Evolutionary conservation across 2,329 filamentous ascomycete species (phyloP).

Genomic region (Colletotrichum salicis): DNA sequence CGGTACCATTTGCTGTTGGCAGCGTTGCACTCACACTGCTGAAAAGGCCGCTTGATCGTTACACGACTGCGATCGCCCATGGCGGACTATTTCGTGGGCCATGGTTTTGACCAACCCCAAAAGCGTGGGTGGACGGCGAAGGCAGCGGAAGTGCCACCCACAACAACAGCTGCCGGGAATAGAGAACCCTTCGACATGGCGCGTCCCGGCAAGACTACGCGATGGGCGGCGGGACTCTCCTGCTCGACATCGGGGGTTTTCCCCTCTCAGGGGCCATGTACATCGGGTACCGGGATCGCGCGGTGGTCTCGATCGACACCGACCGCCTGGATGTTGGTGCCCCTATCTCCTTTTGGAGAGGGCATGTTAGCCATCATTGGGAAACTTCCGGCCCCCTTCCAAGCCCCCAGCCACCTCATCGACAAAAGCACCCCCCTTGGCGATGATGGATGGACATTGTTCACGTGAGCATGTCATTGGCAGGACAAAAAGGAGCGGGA

Average conservation of each 20-base stretch:
- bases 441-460: neutral
- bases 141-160: conserved; percentile 1
- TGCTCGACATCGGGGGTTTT: neutral
- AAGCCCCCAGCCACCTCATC: conserved; percentile 13
- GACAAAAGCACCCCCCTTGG: conserved; percentile 3
- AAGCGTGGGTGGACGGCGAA: neutral
- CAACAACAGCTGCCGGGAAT: neutral
- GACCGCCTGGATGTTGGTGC: conserved; percentile 28
- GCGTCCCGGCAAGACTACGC: neutral
- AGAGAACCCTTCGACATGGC: neutral
- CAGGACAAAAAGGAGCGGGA: neutral
- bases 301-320: conserved; percentile 33
- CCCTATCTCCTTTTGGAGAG: conserved; percentile 21
- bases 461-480: conserved; percentile 23
- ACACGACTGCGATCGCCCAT: conserved; percentile 19
- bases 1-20: conserved; percentile 12
- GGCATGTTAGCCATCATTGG: conserved; percentile 9
- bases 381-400: neutral
- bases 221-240: neutral
- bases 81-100: neutral
- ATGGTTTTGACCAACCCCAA: conserved; percentile 1
- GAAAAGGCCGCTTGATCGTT: conserved; percentile 1
- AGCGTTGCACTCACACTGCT: neutral
- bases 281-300: conserved; percentile 22
- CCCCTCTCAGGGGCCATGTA: conserved; percentile 11